Conservation (phyloP, 495 filamentous ascomycete genomes). For the Thozetella sp. region DNA sequence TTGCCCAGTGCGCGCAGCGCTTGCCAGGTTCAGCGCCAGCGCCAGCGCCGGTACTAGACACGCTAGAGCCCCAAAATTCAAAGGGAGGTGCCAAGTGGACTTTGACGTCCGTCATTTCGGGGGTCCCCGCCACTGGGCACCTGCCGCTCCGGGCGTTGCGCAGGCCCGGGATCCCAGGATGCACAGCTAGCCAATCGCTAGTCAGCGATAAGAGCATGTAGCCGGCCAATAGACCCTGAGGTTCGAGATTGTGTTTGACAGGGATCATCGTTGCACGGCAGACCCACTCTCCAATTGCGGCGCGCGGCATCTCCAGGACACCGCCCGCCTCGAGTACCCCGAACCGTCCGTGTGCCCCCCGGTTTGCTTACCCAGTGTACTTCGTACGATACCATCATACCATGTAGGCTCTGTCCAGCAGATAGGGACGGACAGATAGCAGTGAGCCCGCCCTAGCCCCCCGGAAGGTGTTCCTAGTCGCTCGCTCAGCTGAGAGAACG, state of each 20-base stretch:
- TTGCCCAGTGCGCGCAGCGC: no score
- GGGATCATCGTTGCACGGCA: slow-evolving; percentile 2
- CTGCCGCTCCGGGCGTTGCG: not conserved
- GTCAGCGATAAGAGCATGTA: not conserved
- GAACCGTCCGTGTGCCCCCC: no score
- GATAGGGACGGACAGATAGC: no score
- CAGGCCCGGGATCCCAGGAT: not conserved
- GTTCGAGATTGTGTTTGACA: not conserved
- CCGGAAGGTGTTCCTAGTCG: not conserved
- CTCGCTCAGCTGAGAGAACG: not conserved
- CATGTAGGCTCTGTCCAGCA: no score
- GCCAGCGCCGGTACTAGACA: no score
- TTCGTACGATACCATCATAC: no score
- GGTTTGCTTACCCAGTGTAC: no score
- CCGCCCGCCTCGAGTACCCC: not conserved
- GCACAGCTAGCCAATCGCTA: not conserved
- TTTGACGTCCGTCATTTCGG: slow-evolving; percentile 1
- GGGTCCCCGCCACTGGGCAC: not conserved
- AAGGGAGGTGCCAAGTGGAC: no score
- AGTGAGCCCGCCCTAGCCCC: no score
- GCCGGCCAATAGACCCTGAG: slow-evolving; percentile 2
- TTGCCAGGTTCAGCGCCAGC: no score
- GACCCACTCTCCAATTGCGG: not conserved
- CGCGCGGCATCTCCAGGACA: not conserved
- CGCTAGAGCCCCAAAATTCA: no score